Evolutionary conservation across 345 rosid species (phyloP).

Genomic region (Citrus sp.): DNA sequence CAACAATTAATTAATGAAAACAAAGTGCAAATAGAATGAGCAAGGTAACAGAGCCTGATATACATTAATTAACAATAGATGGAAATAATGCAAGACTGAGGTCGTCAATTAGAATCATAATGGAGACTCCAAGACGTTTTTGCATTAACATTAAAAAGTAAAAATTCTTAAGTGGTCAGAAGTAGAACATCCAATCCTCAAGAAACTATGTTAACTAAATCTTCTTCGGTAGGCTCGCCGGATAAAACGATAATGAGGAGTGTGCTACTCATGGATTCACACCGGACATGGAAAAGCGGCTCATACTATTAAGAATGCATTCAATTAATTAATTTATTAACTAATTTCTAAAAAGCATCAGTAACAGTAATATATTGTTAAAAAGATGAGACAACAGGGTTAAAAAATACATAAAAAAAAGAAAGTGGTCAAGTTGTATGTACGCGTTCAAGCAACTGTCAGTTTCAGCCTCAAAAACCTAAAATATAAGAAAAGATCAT

Average conservation of each 20-base stretch:
- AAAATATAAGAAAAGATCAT: no score
- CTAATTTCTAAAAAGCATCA: no score
- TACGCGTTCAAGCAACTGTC: not conserved
- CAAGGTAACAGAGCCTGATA: not conserved
- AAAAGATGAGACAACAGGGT: not conserved
- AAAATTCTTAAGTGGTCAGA: not conserved
- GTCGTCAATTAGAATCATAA: not conserved
- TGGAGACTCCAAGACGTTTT: not conserved
- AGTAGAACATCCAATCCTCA: not conserved
- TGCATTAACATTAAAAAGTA: not conserved
- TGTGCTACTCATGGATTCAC: not conserved
- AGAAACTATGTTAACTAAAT: not conserved
- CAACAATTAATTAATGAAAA: no score
- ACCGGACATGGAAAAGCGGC: not conserved
- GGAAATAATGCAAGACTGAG: not conserved
- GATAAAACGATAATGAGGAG: not conserved
- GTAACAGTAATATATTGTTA: no score
- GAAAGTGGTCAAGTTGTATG: not conserved
- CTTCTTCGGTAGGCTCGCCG: not conserved
- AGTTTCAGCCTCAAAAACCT: not conserved
- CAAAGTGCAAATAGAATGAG: not conserved
- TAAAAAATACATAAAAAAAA: not conserved
- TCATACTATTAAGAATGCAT: not conserved
- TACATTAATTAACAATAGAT: not conserved
- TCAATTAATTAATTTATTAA: not conserved